Evolutionary conservation across 176 grass and related monocot species (phyloP), one percentile per base, ranked within the genome.

Genomic region (Carex parvula): DNA sequence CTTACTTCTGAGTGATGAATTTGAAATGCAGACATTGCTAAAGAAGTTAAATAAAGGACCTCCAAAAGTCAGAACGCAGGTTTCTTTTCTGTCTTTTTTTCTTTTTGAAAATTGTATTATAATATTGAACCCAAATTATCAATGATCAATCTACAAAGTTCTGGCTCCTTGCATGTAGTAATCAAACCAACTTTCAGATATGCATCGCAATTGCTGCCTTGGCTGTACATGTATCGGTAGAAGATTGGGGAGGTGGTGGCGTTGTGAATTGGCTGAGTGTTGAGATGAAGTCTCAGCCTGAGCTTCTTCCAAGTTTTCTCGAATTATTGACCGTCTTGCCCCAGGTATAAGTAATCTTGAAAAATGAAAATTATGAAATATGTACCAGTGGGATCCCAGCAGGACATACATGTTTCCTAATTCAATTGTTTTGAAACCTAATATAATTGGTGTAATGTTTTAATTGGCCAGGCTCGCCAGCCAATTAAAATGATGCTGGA

Each of bases 21-120:
- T 61, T 44, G 29, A 69, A 77, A 86, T 87, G 77, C 87, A 99
- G 96, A 80, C 35, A 54, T 85, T 99, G 88, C 81, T 99, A 76
- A 95, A 93, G 87, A 93, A 92, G 79, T 88, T 95, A 86, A 94
- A 90, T 68, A 94, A 89, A 22, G 96, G 96, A 64, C 93, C 93
- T 42, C 93, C 87, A 48, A 99, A 95, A 90, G 96, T 99, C 80
- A 92, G 96, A 94, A 99, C 91, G 64, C 96, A 99, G 93, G 96
- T 99, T 78, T 57, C 20, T 78, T 78, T 78, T 56, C 6, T 5
- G 22, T 64, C 10, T 64, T 39, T 39, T 69, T 56, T 30, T 55
- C 22, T 26, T 53, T 50, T 52, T 50, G 14, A 57, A 10, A 55
- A 9, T 48, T 92, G 22, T 81, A 8, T 71, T 11, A 81, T 33